Percentiles rank a stretch among this genome's conserved stretches.
phyloP scores from a whole-genome alignment of 1,284 basidiomycete species.

The Sphagnurus paluster region DNA sequence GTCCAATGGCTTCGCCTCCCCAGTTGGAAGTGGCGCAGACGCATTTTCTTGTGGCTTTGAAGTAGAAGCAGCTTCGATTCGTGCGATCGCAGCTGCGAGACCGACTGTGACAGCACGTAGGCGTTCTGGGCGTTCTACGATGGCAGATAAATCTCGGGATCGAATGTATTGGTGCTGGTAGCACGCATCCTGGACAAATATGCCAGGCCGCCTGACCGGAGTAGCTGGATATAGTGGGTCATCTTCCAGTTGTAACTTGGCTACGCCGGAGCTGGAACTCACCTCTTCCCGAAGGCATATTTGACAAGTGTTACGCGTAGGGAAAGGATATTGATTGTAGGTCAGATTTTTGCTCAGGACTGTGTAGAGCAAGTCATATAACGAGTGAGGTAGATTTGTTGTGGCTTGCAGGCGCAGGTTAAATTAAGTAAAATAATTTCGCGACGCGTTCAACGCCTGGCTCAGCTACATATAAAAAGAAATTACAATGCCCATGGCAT shows the following conservation, averaged over 20 bases:
- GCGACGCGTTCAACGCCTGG: too few relatives aligned
- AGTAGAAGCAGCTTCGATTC: constrained; percentile 52
- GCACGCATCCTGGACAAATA: constrained; percentile 68
- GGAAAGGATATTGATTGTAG: not conserved
- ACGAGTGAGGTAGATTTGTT: not conserved
- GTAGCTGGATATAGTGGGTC: not conserved
- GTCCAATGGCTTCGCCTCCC: constrained; percentile 17
- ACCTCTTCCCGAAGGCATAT: not conserved
- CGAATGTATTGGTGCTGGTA: constrained; percentile 79
- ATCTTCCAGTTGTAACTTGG: not conserved
- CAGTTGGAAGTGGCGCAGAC: not conserved
- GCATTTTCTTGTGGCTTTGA: constrained; percentile 20
- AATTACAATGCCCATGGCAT: too few relatives aligned
- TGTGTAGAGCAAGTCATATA: not conserved
- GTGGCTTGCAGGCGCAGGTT: not conserved
- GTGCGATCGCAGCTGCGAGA: constrained; percentile 73
- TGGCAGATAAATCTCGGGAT: constrained; percentile 65
- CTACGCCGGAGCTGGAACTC: not conserved
- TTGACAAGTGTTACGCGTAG: not conserved
- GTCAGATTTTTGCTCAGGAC: too few relatives aligned
- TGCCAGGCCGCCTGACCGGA: constrained; percentile 9
- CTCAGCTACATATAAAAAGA: too few relatives aligned
- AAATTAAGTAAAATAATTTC: too few relatives aligned
- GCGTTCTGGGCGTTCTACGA: constrained; percentile 91
- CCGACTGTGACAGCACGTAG: constrained; percentile 81